Conservation (phyloP, 2,329 filamentous ascomycete species). For the Penicillium corylophilum region DNA sequence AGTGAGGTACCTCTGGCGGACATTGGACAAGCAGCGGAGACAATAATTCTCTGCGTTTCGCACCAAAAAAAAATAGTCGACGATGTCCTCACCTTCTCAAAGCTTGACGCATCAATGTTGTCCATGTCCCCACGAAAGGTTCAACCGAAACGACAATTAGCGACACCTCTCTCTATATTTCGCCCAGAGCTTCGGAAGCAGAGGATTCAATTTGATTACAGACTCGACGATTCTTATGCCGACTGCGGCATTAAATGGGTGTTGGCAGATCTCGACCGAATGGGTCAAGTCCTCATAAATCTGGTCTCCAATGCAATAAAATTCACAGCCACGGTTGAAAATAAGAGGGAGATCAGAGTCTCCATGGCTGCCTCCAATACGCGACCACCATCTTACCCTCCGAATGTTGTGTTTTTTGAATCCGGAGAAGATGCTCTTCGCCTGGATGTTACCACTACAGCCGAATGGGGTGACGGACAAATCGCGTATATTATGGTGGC, state of each 20-base stretch:
- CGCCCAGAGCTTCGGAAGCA: constrained; percentile 70
- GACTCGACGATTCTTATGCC: constrained; percentile 62
- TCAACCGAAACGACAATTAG: constrained; percentile 65
- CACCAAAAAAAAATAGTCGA: constrained; percentile 80
- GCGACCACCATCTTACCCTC: constrained; percentile 45
- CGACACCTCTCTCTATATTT: constrained; percentile 73
- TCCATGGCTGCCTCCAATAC: constrained; percentile 52
- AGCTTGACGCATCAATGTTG: constrained; percentile 73
- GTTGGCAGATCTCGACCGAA: constrained; percentile 67
- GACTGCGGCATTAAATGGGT: constrained; percentile 64
- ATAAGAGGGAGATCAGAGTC: constrained; percentile 46
- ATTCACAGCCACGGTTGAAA: constrained; percentile 62
- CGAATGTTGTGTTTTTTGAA: constrained; percentile 36
- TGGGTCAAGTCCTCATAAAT: constrained; percentile 78
- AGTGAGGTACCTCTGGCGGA: constrained; percentile 49
- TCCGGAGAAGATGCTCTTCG: constrained; percentile 18
- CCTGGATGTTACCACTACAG: constrained; percentile 36
- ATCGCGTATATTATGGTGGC: constrained; percentile 68
- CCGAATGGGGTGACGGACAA: constrained; percentile 58
- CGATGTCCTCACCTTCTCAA: constrained; percentile 70
- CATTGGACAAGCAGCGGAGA: constrained; percentile 72
- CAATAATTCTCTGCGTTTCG: constrained; percentile 73
- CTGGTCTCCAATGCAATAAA: constrained; percentile 79
- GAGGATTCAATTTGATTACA: constrained; percentile 65
- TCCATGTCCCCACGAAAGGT: constrained; percentile 69